Evolutionary conservation across 2,329 filamentous ascomycete species (phyloP).

Genomic region (Dactylellina leptospora): DNA sequence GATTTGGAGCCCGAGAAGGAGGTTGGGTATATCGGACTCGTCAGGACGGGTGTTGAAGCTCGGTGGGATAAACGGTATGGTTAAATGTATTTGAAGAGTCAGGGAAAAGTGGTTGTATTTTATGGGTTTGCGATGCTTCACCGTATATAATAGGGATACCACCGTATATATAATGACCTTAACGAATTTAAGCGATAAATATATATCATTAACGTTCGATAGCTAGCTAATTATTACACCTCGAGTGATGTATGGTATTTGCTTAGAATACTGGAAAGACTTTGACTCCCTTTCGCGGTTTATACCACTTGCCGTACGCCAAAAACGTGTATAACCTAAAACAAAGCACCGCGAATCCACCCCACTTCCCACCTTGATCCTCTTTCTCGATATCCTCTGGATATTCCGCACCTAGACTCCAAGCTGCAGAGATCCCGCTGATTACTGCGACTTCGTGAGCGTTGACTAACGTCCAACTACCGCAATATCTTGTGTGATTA

Average conservation of each 20-base stretch:
- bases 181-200: too few species aligned
- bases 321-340: conserved; percentile 72
- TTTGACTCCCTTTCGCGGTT: conserved; percentile 52
- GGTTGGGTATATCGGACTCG: conserved; percentile 47
- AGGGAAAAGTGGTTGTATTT: not conserved
- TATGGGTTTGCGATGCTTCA: conserved; percentile 1
- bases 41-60: conserved; percentile 23
- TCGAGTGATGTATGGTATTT: not conserved
- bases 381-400: conserved; percentile 67
- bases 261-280: conserved; percentile 18
- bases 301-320: conserved; percentile 71
- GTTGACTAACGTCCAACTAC: conserved; percentile 75
- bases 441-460: conserved; percentile 77
- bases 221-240: not conserved
- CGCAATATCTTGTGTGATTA: conserved; percentile 71
- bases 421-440: conserved; percentile 75
- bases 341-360: conserved; percentile 69
- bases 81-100: not conserved
- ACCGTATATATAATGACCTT: not conserved
- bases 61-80: conserved; percentile 39
- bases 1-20: conserved; percentile 37
- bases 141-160: conserved; percentile 13
- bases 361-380: conserved; percentile 57
- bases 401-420: conserved; percentile 73
- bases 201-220: not conserved